Evolutionary conservation across 805 yeast species (phyloP).

Genomic region (Cyberlindnera petersonii): DNA sequence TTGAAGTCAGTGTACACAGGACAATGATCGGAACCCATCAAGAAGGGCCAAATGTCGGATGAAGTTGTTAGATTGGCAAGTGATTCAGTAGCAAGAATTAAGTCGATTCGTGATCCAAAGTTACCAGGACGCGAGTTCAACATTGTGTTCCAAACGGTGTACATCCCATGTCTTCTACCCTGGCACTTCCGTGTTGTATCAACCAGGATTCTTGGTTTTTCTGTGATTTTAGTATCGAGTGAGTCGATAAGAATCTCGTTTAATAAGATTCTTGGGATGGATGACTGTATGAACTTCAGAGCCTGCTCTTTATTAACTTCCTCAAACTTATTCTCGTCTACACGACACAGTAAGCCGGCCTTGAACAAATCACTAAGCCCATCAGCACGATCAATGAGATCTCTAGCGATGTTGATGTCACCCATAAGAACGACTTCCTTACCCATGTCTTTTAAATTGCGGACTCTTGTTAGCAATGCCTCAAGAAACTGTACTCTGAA

Average conservation of each 20-base stretch:
- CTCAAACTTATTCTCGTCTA: slow-evolving; percentile 32
- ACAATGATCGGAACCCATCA: slow-evolving; percentile 92
- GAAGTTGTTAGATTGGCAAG: slow-evolving; percentile 33
- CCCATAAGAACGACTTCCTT: slow-evolving; percentile 81
- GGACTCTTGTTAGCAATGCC: slow-evolving; percentile 57
- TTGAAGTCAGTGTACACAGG: slow-evolving; percentile 75
- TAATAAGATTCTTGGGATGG: slow-evolving; percentile 42
- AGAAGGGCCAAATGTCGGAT: slow-evolving; percentile 57
- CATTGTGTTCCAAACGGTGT: slow-evolving; percentile 89
- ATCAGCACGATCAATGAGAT: slow-evolving; percentile 81
- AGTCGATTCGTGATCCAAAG: slow-evolving; percentile 85
- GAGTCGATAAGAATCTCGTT: slow-evolving; percentile 41
- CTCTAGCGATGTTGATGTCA: slow-evolving; percentile 79
- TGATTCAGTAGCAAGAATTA: slow-evolving; percentile 49
- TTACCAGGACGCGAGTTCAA: slow-evolving; percentile 74
- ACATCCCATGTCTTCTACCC: slow-evolving; percentile 60
- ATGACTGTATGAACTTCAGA: slow-evolving; percentile 34
- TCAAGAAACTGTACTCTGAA: slow-evolving; percentile 56
- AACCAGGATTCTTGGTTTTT: slow-evolving; percentile 41
- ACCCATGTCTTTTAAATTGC: slow-evolving; percentile 48
- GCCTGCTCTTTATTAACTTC: slow-evolving; percentile 30
- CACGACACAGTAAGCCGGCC: slow-evolving; percentile 31
- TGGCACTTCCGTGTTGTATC: slow-evolving; percentile 59
- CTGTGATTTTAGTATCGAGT: slow-evolving; percentile 26
- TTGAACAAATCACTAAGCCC: slow-evolving; percentile 44